phyloP scores from a whole-genome alignment of 768 basidiomycete species.

The Hysterangium stoloniferum region DNA sequence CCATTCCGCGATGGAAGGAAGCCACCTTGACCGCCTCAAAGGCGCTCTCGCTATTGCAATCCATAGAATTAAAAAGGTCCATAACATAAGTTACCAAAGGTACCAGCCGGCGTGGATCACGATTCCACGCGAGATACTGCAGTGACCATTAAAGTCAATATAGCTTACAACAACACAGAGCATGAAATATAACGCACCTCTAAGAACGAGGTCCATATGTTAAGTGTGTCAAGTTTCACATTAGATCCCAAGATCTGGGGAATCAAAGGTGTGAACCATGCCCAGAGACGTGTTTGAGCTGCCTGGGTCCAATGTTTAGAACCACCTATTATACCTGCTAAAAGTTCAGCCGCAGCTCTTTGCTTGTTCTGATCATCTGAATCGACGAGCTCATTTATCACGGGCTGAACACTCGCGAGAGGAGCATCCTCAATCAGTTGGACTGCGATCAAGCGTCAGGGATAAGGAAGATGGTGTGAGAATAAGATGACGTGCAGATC shows the following conservation, averaged over 20 bases:
- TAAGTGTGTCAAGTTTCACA: conserved; percentile 74
- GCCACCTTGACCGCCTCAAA: conserved; percentile 71
- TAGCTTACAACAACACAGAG: no score
- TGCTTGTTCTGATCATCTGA: conserved; percentile 82
- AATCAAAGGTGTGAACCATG: conserved; percentile 69
- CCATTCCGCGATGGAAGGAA: conserved; percentile 60
- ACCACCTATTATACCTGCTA: conserved; percentile 68
- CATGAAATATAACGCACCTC: conserved; percentile 38
- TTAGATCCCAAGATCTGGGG: conserved; percentile 57
- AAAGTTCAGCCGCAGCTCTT: conserved; percentile 76
- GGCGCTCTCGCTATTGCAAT: conserved; percentile 77
- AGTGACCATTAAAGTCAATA: conserved; percentile 1
- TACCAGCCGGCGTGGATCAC: conserved; percentile 78
- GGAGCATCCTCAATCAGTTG: conserved; percentile 75
- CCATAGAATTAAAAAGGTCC: conserved; percentile 51
- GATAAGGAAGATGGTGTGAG: conserved; percentile 3
- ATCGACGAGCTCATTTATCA: conserved; percentile 52
- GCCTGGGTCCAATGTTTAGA: conserved; percentile 80
- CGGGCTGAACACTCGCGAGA: conserved; percentile 51
- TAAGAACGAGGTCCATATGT: conserved; percentile 72
- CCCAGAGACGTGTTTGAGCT: conserved; percentile 66
- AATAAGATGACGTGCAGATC: conserved; percentile 42
- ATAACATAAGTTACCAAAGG: conserved; percentile 71
- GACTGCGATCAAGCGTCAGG: conserved; percentile 37
- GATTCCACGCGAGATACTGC: conserved; percentile 69